Evolutionary conservation across 768 basidiomycete genomes (phyloP).

Genomic region (Cystofilobasidium macerans): DNA sequence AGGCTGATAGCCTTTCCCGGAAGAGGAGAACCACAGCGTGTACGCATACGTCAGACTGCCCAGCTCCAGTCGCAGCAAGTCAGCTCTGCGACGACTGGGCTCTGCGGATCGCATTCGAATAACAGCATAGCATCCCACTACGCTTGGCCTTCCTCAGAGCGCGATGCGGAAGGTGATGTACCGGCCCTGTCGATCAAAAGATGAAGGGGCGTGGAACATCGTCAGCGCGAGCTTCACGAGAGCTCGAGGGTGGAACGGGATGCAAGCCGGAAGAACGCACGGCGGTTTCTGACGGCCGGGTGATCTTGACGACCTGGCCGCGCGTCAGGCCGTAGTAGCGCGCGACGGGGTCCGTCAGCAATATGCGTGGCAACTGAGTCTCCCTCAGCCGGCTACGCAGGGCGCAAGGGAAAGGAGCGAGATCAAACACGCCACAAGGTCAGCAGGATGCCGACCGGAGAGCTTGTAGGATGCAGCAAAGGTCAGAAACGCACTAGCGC

Average conservation of each 20-base stretch:
- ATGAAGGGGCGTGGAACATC: not conserved
- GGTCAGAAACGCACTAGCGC: slow-evolving; percentile 80
- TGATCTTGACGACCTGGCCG: slow-evolving; percentile 97
- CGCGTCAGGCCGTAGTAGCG: slow-evolving; percentile 91
- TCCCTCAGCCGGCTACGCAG: slow-evolving; percentile 77
- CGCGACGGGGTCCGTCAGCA: slow-evolving; percentile 92
- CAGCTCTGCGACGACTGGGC: too few relatives aligned
- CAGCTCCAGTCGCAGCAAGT: too few relatives aligned
- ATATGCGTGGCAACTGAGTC: slow-evolving; percentile 93
- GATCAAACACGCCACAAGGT: not conserved
- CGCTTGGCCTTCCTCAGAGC: too few relatives aligned
- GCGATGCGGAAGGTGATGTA: too few relatives aligned
- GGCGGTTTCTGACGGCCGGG: slow-evolving; percentile 88
- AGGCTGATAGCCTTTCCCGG: too few relatives aligned
- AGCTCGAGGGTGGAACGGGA: too few relatives aligned
- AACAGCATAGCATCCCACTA: too few relatives aligned
- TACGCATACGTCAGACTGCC: too few relatives aligned
- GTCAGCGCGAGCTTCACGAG: not conserved
- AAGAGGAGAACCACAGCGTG: too few relatives aligned
- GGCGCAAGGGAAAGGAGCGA: not conserved
- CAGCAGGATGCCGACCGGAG: not conserved
- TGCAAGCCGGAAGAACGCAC: too few relatives aligned
- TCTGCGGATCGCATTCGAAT: too few relatives aligned
- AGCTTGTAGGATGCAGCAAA: not conserved
- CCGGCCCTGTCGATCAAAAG: too few relatives aligned